Evolutionary conservation across 176 grass and related monocot species (phyloP).

Genomic region (Carex cristatella): DNA sequence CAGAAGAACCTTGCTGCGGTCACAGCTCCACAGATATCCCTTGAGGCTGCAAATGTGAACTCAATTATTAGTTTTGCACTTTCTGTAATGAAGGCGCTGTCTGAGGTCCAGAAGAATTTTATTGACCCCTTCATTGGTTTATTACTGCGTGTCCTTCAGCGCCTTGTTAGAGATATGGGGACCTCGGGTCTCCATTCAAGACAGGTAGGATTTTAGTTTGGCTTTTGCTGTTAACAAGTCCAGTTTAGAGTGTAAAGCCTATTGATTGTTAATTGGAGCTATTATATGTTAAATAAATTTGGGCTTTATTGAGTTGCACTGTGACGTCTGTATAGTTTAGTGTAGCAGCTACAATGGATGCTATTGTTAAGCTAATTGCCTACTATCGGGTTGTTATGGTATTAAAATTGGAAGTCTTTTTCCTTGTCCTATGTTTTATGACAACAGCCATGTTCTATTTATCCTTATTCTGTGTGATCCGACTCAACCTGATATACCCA

Average conservation of each 20-base stretch:
- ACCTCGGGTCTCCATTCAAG: slow-evolving; percentile 51
- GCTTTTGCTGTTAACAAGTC: neutral
- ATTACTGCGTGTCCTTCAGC: slow-evolving; percentile 83
- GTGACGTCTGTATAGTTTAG: neutral
- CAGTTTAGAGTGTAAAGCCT: neutral
- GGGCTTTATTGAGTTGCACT: neutral
- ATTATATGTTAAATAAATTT: neutral
- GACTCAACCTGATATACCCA: neutral
- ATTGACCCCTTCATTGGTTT: slow-evolving; percentile 74
- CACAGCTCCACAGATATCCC: slow-evolving; percentile 79
- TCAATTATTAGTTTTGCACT: slow-evolving; percentile 87
- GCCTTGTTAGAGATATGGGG: slow-evolving; percentile 94
- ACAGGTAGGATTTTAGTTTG: slow-evolving; percentile 59
- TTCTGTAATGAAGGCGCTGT: slow-evolving; percentile 71
- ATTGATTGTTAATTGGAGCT: neutral
- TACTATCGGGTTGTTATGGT: neutral
- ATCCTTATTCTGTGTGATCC: neutral
- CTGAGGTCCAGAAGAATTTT: slow-evolving; percentile 90
- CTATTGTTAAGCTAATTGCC: neutral
- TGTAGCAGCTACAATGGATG: neutral
- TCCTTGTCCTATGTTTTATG: neutral
- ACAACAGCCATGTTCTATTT: neutral
- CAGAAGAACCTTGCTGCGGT: slow-evolving; percentile 82
- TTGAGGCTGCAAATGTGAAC: slow-evolving; percentile 71
- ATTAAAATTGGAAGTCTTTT: neutral